Percentiles rank a stretch among this genome's conserved stretches.
Conservation (phyloP, 2,329 filamentous ascomycete genomes). For the Chaetomium strumarium region DNA sequence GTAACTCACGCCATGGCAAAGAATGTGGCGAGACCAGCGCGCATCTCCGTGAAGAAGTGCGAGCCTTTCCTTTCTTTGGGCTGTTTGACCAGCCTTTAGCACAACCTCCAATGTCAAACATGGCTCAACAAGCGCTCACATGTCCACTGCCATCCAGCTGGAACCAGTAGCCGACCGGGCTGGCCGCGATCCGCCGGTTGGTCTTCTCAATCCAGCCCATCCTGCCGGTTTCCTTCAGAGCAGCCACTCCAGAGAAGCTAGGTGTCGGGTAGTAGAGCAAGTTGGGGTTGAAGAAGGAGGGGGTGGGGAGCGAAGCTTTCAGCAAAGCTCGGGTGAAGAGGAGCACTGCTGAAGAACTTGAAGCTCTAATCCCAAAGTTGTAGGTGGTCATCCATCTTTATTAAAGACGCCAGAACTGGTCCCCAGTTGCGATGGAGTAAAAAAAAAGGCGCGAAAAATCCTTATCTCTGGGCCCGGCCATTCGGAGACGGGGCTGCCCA, state of each 20-base stretch:
- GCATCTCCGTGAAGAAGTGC: conserved; percentile 75
- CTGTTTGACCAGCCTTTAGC: conserved; percentile 35
- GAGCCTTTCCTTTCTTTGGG: conserved; percentile 66
- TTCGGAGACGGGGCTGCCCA: too few relatives aligned
- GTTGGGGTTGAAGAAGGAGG: neutral
- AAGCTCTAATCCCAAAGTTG: neutral
- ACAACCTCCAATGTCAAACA: conserved; percentile 1
- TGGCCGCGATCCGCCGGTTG: conserved; percentile 56
- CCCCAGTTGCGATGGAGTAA: too few relatives aligned
- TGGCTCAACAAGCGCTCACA: conserved; percentile 46
- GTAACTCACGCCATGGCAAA: conserved; percentile 55
- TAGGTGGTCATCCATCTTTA: neutral
- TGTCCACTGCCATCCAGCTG: conserved; percentile 76
- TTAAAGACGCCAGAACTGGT: neutral
- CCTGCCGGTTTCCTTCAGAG: conserved; percentile 11
- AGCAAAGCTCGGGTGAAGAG: neutral
- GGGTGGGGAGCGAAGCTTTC: neutral
- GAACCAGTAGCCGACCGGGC: conserved; percentile 66
- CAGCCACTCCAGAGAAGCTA: neutral
- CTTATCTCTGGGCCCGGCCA: too few relatives aligned
- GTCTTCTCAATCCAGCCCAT: conserved; percentile 47
- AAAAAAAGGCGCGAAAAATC: too few relatives aligned
- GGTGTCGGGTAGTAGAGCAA: neutral
- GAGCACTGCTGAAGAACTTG: neutral
- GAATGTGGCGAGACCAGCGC: conserved; percentile 76